phyloP scores from a whole-genome alignment of 441 rosid genomes.

The Omphalea diandra region DNA sequence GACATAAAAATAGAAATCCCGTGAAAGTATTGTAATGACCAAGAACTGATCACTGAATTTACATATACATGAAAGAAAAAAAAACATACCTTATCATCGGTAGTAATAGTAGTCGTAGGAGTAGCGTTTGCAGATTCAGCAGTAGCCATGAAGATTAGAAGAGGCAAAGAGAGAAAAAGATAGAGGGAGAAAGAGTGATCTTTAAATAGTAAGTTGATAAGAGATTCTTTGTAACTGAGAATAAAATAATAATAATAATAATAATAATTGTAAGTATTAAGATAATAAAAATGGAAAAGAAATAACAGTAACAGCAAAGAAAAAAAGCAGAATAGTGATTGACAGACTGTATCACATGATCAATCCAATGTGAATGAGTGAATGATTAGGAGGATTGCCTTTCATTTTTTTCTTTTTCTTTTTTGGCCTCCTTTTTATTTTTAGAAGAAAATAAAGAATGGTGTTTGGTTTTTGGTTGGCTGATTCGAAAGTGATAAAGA shows the following conservation, averaged over 20 bases:
- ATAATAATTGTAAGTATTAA: not conserved
- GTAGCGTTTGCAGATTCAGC: conserved; percentile 20
- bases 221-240: not conserved
- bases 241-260: not conserved
- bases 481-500: conserved; percentile 1
- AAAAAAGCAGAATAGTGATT: not conserved
- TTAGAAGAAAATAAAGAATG: not conserved
- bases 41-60: not conserved
- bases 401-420: not conserved
- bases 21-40: not conserved
- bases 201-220: conserved; percentile 5
- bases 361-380: conserved; percentile 22
- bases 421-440: too few species aligned
- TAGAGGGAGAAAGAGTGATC: not conserved
- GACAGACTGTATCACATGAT: conserved; percentile 32
- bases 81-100: conserved; percentile 21
- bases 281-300: not conserved
- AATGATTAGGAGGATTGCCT: too few species aligned
- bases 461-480: conserved; percentile 3
- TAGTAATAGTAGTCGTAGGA: not conserved
- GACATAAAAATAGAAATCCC: not conserved
- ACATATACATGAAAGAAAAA: not conserved
- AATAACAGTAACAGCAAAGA: not conserved
- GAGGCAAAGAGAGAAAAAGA: not conserved
- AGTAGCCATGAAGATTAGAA: conserved; percentile 26